A percentile compares a stretch with the other conserved stretches of the same genome.
These are phyloP conservation scores for Metschnikowia aberdeeniae DNA, from an alignment of 805 yeast genomes.

Conservation along the genomic window DNA sequence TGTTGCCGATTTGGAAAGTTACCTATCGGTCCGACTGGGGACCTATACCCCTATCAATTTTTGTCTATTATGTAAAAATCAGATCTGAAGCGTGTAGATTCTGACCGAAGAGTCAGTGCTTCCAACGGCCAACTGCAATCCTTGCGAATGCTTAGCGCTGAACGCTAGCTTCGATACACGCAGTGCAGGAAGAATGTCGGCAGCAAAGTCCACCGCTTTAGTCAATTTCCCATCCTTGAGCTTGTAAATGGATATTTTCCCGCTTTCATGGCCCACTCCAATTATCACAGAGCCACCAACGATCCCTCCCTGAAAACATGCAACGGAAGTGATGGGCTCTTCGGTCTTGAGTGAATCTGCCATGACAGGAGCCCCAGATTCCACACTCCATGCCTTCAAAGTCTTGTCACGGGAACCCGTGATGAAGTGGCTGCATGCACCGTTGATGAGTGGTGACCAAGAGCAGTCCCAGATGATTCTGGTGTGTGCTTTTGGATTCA, in stretches of 20 bases:
- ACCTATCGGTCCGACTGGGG: too few relatives aligned
- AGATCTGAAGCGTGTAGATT: slow-evolving; percentile 24
- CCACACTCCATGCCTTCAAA: slow-evolving; percentile 65
- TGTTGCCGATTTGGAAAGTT: too few relatives aligned
- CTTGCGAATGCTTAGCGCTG: slow-evolving; percentile 26
- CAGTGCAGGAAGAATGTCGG: slow-evolving; percentile 51
- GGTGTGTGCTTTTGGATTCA: slow-evolving; percentile 72
- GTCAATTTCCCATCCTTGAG: slow-evolving; percentile 12
- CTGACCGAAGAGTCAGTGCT: slow-evolving; percentile 65
- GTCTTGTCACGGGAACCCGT: slow-evolving; percentile 87
- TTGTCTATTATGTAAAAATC: too few relatives aligned
- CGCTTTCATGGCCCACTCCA: slow-evolving; percentile 71
- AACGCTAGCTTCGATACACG: slow-evolving; percentile 61
- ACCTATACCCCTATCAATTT: too few relatives aligned
- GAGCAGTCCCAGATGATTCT: slow-evolving; percentile 95
- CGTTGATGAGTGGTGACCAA: slow-evolving; percentile 59
- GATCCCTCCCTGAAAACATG: slow-evolving; percentile 35
- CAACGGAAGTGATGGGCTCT: slow-evolving; percentile 66
- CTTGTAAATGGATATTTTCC: slow-evolving; percentile 47
- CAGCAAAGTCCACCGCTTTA: slow-evolving; percentile 31
- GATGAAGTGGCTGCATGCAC: slow-evolving; percentile 43
- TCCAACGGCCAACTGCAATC: slow-evolving; percentile 50
- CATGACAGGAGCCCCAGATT: slow-evolving; percentile 2
- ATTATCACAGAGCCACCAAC: slow-evolving; percentile 31
- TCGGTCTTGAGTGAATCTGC: slow-evolving; percentile 40